phyloP scores from a whole-genome alignment of 2,329 filamentous ascomycete species.

The Aspergillus unguis region DNA sequence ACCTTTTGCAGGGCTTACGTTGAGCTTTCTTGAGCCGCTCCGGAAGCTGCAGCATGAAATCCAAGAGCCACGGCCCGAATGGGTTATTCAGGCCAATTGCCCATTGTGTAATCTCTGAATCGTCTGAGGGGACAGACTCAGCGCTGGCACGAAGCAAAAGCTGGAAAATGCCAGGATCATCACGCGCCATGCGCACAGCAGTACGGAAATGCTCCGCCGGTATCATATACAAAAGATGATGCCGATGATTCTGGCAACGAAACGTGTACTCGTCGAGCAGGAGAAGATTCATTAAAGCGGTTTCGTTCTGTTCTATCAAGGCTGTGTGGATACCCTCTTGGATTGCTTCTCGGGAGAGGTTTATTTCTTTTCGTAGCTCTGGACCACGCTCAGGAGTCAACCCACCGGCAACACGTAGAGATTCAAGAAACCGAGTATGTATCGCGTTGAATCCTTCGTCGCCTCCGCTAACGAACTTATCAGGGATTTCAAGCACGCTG shows the following conservation, averaged over 20 bases:
- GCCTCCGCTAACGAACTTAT: slow-evolving; percentile 16
- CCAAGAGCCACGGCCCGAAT: slow-evolving; percentile 36
- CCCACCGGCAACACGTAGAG: slow-evolving; percentile 33
- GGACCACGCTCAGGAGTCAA: slow-evolving; percentile 17
- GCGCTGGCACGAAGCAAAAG: slow-evolving; percentile 37
- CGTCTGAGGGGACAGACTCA: slow-evolving; percentile 37
- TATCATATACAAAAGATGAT: slow-evolving; percentile 24
- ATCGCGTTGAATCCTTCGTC: slow-evolving; percentile 28
- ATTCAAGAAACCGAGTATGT: slow-evolving; percentile 34
- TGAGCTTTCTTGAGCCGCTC: slow-evolving; percentile 18
- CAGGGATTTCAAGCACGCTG: slow-evolving; percentile 18
- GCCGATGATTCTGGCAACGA: slow-evolving; percentile 14
- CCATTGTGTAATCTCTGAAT: slow-evolving; percentile 37
- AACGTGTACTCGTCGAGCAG: slow-evolving; percentile 36
- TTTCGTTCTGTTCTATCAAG: slow-evolving; percentile 31
- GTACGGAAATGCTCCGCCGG: slow-evolving; percentile 35
- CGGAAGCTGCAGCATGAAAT: slow-evolving; percentile 34
- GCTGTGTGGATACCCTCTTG: slow-evolving; percentile 42
- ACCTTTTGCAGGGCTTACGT: not conserved
- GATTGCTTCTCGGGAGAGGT: slow-evolving; percentile 31
- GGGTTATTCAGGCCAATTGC: slow-evolving; percentile 25
- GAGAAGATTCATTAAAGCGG: slow-evolving; percentile 34
- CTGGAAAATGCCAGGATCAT: slow-evolving; percentile 29
- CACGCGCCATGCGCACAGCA: slow-evolving; percentile 24
- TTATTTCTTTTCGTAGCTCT: slow-evolving; percentile 14